Evolutionary conservation across 345 rosid genomes (phyloP), one percentile per base, ranked within the genome.

Genomic region (Bruguiera gymnorhiza): DNA sequence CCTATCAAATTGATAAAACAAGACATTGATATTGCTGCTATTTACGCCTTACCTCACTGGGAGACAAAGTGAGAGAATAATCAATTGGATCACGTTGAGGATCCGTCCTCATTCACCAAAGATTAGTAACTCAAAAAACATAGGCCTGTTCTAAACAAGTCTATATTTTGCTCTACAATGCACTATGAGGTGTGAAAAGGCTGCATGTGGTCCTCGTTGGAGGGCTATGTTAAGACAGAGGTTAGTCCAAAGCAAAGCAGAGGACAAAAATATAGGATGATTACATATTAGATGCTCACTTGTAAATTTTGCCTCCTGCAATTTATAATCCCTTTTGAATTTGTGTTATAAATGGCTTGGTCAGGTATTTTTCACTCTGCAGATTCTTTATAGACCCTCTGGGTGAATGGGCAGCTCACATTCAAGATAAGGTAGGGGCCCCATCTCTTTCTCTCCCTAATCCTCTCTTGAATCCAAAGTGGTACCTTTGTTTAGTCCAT

Each of bases 181-280:
- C 56, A 36, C 26, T 50, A 43, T 59, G 21, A 30, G 11, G 37
- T 26, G 32, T 39, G n/a, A 27, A 63, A 64, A 48, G 53, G 21
- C 18, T 57, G 67, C 79, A 67, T 67, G 86, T 82, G 88, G 83
- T 73, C 77, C 80, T 58, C 53, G 63, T 59, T 74, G 73, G 76
- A 54, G 57, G 70, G 54, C 48, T 62, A 57, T 72, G 77, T 56
- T 70, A 31, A 79, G 66, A 76, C 72, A 69, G 62, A 67, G 70
- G 34, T 62, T 63, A 62, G 34, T 58, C 69, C 79, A 71, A 61
- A 65, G 61, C 72, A 69, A 62, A 65, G 68, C 66, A 50, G 34
- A 50, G 24, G 83, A 78, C 85, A 76, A 73, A 78, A 69, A 56
- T 72, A 68, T 34, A 50, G 75, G 56, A 37, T 61, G 52, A 51